Conservation (phyloP, 2,329 filamentous ascomycete genomes). For the Colletotrichum aenigma region DNA sequence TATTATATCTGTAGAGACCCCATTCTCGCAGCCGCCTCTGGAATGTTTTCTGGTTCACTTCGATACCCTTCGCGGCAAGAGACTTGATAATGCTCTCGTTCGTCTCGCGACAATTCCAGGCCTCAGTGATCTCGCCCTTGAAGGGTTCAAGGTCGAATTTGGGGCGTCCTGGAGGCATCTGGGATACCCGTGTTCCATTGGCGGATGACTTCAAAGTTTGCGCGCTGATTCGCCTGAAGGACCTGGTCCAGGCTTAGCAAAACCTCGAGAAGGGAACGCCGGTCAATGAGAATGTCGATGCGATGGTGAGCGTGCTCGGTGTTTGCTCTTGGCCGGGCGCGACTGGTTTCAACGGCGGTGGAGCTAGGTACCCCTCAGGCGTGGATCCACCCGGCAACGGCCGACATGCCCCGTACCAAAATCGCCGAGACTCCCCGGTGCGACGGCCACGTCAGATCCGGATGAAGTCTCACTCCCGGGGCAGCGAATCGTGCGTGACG, state of each 20-base stretch:
- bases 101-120: slow-evolving; percentile 7
- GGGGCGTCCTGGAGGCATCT: slow-evolving; percentile 7
- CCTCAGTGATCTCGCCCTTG: slow-evolving; percentile 6
- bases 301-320: not conserved
- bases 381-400: not conserved
- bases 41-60: slow-evolving; percentile 3
- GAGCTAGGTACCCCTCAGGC: not conserved
- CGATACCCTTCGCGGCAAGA: not conserved
- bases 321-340: not conserved
- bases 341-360: not conserved
- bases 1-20: slow-evolving; percentile 1
- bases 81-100: slow-evolving; percentile 8
- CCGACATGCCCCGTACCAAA: not conserved
- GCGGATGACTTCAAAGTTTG: fast-evolving
- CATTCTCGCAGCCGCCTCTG: slow-evolving; percentile 4
- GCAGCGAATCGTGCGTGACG: not conserved
- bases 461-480: not conserved
- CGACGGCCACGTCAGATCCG: not conserved
- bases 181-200: not conserved
- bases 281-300: not conserved
- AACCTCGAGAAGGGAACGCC: not conserved
- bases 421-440: not conserved
- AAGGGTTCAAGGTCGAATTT: slow-evolving; percentile 7
- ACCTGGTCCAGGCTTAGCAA: not conserved
- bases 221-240: not conserved